A percentile compares a stretch with the other conserved stretches of the same genome.
Evolutionary conservation across 2,329 filamentous ascomycete genomes (phyloP).

Genomic region (Neonectria faginata): DNA sequence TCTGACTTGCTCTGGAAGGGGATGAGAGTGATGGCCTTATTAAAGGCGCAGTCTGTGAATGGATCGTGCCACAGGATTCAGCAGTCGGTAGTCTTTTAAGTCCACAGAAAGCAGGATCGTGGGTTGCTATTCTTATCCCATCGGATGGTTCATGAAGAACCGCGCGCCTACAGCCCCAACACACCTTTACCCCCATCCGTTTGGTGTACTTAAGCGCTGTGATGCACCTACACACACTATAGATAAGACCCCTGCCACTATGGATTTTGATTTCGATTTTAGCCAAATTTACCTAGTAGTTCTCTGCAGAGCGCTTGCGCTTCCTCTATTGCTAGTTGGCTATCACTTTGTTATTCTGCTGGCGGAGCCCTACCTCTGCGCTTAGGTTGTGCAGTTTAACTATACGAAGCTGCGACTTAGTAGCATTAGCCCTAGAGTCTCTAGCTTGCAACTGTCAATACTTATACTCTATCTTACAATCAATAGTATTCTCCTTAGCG

Average conservation of each 20-base stretch:
- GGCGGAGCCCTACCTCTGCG: not conserved
- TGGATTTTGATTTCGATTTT: too few species aligned
- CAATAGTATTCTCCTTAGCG: conserved; percentile 5
- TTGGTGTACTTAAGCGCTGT: not conserved
- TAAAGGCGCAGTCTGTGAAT: too few species aligned
- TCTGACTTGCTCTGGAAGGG: too few species aligned
- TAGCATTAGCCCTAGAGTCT: not conserved
- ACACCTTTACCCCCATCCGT: not conserved
- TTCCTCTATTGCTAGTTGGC: not conserved
- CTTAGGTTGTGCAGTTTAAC: not conserved
- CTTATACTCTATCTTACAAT: conserved; percentile 7
- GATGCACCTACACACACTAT: not conserved
- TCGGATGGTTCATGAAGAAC: not conserved
- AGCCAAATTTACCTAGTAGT: not conserved
- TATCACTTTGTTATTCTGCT: not conserved
- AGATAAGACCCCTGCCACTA: too few species aligned
- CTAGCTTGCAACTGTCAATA: not conserved
- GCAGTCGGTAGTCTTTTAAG: not conserved
- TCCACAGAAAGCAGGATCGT: not conserved
- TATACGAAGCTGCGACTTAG: conserved; percentile 1
- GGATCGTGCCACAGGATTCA: not conserved
- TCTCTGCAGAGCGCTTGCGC: not conserved
- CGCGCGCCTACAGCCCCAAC: not conserved
- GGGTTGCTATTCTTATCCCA: not conserved
- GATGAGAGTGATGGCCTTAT: too few species aligned